Base-by-base conservation (phyloP, 2,329 filamentous ascomycete genomes). In the Colletotrichum graminicola region DNA sequence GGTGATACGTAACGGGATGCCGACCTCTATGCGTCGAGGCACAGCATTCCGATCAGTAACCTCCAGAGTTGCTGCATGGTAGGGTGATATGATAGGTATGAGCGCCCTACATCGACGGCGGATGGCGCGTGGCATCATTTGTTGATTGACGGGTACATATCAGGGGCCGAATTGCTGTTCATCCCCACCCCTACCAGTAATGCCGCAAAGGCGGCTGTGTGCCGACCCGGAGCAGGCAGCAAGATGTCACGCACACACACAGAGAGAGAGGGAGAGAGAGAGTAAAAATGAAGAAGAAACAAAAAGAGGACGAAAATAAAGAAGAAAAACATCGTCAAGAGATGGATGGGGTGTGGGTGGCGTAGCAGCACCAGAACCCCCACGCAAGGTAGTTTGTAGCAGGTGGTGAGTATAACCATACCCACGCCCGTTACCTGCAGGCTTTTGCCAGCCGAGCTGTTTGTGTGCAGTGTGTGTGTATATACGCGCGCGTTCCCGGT, bases 291-390 rank as follows among this genome's bases (percentile, higher is more conserved):
- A 32, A 29, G 29, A 39, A 67, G 29, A 39, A 36, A 6, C 29
- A 49, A 66, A 34, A 59, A 65, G 52, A 26, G 21, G 10, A 47
- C n/a, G 4, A 3, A n/a, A 12, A 11, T 10, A 47, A 12, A 3
- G 45, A 5, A 5, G n/a, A 7, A 8, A 69, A 55, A 23, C 45
- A 39, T 66, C 39, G 54, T 57, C 34, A 29, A 65, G 54, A 39
- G 47, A 23, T 23, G n/a, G 43, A 29, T 29, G 29, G 29, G 52
- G 52, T 32, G 43, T 54, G 62, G 29, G 52, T 36, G 47, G 47
- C n/a, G n/a, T n/a, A n/a, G n/a, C n/a, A n/a, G n/a, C n/a, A n/a
- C n/a, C n/a, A n/a, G n/a, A n/a, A n/a, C n/a, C n/a, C n/a, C n/a
- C n/a, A 68, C 26, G 51, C 29, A 54, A 54, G 12, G 39, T 16